A percentile compares a stretch with the other conserved stretches of the same genome.
These are phyloP conservation scores for Poronia punctata DNA, from an alignment of 495 filamentous ascomycete genomes.

Conservation along the genomic window DNA sequence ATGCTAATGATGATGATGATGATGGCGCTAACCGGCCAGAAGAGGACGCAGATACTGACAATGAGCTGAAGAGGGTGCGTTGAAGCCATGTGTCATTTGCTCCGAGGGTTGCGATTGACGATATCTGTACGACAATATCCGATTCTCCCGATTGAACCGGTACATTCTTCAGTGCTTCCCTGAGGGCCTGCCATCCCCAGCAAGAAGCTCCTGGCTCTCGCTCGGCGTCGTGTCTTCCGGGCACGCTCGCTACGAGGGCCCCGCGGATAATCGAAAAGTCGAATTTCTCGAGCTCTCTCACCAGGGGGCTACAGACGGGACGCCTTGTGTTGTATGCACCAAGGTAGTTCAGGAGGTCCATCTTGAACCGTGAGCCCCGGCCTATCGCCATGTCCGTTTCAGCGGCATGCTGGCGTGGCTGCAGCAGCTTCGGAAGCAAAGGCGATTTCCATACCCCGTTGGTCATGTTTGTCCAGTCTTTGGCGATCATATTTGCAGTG, in stretches of 20 bases:
- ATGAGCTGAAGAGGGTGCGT: conserved; percentile 50
- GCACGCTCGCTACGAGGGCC: conserved; percentile 69
- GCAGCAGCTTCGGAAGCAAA: conserved; percentile 46
- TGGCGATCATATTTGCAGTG: conserved; percentile 80
- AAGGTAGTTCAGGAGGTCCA: conserved; percentile 68
- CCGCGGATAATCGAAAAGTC: conserved; percentile 68
- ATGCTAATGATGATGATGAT: conserved; percentile 16
- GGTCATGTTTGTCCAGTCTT: conserved; percentile 83
- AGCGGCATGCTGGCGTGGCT: not conserved
- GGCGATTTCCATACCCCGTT: conserved; percentile 82
- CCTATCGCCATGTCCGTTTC: conserved; percentile 33
- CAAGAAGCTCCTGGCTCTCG: conserved; percentile 39
- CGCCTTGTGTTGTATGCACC: conserved; percentile 54
- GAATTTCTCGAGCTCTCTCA: conserved; percentile 51
- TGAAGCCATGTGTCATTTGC: conserved; percentile 67
- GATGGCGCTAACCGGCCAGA: conserved; percentile 28
- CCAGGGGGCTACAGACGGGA: conserved; percentile 40
- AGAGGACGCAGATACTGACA: conserved; percentile 22
- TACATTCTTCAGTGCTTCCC: conserved; percentile 51
- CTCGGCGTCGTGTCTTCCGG: conserved; percentile 51
- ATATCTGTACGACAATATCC: conserved; percentile 68
- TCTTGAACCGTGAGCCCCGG: conserved; percentile 65
- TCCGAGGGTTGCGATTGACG: conserved; percentile 77
- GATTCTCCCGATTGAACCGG: conserved; percentile 33
- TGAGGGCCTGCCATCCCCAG: conserved; percentile 72